phyloP scores from a whole-genome alignment of 257 asterid genomes.

The Penstemon barbatus region DNA sequence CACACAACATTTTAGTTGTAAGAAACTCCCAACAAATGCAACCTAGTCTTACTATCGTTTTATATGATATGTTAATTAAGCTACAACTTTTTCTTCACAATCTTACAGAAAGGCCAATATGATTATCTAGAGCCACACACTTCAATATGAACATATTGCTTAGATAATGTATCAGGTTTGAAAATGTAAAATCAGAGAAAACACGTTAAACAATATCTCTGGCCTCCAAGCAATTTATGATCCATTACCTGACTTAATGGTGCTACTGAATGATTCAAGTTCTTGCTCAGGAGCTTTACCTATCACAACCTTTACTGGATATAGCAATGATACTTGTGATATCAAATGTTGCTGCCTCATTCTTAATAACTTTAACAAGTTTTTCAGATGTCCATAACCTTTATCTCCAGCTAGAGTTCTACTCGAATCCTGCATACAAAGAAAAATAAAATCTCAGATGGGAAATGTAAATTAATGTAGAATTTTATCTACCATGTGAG shows the following conservation, averaged over 20 bases:
- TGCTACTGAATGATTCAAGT: slow-evolving; percentile 75
- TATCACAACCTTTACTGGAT: slow-evolving; percentile 72
- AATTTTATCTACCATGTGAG: slow-evolving; percentile 6
- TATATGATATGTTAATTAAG: not conserved
- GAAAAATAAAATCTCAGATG: slow-evolving; percentile 23
- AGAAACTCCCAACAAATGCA: not conserved
- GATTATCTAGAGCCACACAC: not conserved
- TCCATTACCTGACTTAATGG: slow-evolving; percentile 54
- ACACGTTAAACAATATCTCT: not conserved
- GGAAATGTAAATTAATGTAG: slow-evolving; percentile 1
- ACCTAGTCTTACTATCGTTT: not conserved
- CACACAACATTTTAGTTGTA: no score
- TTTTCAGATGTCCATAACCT: slow-evolving; percentile 59
- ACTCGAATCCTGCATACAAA: slow-evolving; percentile 61
- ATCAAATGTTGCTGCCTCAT: slow-evolving; percentile 71
- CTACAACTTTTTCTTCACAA: not conserved
- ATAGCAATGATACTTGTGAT: slow-evolving; percentile 79
- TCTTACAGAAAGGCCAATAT: not conserved
- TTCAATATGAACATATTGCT: not conserved
- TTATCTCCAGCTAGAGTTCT: slow-evolving; percentile 74
- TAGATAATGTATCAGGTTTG: not conserved
- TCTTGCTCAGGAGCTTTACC: slow-evolving; percentile 76
- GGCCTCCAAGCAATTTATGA: slow-evolving; percentile 16
- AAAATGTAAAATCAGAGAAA: not conserved
- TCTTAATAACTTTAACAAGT: slow-evolving; percentile 60